A percentile compares a stretch with the other conserved stretches of the same genome.
Evolutionary conservation across 345 rosid species (phyloP).

Genomic region (Atalantia buxifolia): DNA sequence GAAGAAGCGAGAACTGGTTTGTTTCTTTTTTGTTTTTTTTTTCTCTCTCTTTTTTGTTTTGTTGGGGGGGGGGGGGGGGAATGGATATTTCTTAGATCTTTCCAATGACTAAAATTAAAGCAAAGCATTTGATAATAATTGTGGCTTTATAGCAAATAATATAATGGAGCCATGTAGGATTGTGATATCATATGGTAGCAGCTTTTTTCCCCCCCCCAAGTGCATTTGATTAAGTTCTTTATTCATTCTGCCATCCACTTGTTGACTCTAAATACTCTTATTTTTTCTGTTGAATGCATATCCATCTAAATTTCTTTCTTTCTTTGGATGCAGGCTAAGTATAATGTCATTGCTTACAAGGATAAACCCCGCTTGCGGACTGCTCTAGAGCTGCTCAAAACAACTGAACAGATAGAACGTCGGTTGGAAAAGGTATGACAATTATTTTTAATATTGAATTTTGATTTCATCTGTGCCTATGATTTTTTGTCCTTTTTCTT

Average conservation of each 20-base stretch:
- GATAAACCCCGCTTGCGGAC: constrained; percentile 74
- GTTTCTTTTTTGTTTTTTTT: background rate
- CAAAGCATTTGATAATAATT: background rate
- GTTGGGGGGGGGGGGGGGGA: too few species aligned
- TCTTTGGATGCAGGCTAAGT: constrained; percentile 48
- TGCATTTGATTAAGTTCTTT: background rate
- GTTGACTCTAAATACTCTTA: background rate
- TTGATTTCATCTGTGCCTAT: background rate
- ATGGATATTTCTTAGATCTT: constrained; percentile 8
- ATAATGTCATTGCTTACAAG: constrained; percentile 73
- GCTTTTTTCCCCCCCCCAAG: background rate
- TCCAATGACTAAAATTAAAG: background rate
- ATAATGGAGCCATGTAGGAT: background rate
- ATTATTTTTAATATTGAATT: constrained; percentile 1
- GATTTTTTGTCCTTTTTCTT: background rate
- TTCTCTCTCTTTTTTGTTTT: background rate
- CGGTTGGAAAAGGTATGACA: constrained; percentile 53
- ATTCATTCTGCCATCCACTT: background rate
- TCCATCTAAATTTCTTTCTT: background rate
- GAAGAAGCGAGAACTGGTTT: constrained; percentile 62
- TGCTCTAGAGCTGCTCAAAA: constrained; percentile 73
- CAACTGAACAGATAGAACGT: constrained; percentile 70
- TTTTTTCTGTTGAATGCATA: background rate
- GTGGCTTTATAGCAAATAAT: too few species aligned
- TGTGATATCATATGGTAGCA: background rate